Evolutionary conservation across 768 basidiomycete species (phyloP), one percentile per base, ranked within the genome.

Genomic region (Lepiota subincarnata): DNA sequence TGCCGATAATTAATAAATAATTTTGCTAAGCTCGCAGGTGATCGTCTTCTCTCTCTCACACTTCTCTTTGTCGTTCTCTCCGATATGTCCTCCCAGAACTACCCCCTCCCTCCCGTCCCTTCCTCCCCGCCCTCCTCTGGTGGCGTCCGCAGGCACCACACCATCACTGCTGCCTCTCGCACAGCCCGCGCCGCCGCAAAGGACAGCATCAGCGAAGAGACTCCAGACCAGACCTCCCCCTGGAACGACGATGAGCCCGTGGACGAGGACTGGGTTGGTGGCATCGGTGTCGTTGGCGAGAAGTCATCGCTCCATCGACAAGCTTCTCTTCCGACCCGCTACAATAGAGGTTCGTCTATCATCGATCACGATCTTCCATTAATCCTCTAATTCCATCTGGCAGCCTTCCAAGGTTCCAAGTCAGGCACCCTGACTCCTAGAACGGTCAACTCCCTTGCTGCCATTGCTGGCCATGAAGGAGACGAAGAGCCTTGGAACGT

Each of bases 401-500:
- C 20, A 54, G 53, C 46, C 26, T 55, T 52, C 22, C 73, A 77
- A 55, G 68, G 72, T 7, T 69, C 79, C 49, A 82, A 82, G 62
- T 63, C 81, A 10, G 86, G 86, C 22, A 85, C 72, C 60, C 64
- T 78, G 57, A 86, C 87, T 20, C 86, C 87, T 31, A 83, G 88
- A 55, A 80, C 81, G 19, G 73, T 92, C 68, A 92, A 91, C 62
- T 92, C 88, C 66, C 81, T 93, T 49, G 81, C 87, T 34, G 87
- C 87, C 50, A 92, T 93, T 68, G 83, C 87, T 48, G 89, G 89
- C 38, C 86, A 89, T 62, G 90, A 93, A 60, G 89, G 86, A 60
- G 90, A 91, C 56, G 90, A 93, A 65, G 90, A 92, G 58, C 87
- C 89, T 52, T 93, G 91, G 91, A 87, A 89, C 66, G 72, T 77